Evolutionary conservation across 345 rosid genomes (phyloP), one percentile per base, ranked within the genome.

Genomic region (Pseudoturritis turrita): DNA sequence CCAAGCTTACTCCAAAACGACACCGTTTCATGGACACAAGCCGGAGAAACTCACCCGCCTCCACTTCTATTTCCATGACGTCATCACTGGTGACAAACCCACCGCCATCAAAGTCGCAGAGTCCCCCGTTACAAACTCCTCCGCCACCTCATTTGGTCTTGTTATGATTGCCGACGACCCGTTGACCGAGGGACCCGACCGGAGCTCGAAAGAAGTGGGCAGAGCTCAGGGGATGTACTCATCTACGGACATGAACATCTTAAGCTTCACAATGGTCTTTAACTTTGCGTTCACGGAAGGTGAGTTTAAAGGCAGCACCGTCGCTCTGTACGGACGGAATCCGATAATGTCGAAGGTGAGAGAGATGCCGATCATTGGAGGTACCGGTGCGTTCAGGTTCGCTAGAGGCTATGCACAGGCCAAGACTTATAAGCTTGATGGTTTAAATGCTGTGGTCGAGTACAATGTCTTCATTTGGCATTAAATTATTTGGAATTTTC

Each of bases 1-100:
- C 23, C 10, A 74, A 33, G 25, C 39, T 6, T 85, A 80, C 79
- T 62, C 71, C 1, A 69, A 29, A 66, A 62, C 51, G 31, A 11
- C 65, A 0, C 61, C 77, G 33, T 82, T 78, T 3, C 26, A 45
- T 18, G 57, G 37, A n/a, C 63, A 74, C 2, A 64, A 77, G 37
- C 84, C 78, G 33, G 79, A 84, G 72, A 82, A 75, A 62, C 76
- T 80, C 1, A 80, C 72, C 40, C 93, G 86, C 67, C 84, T 86
- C 47, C 87, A 79, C 66, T 77, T 86, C 73, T 86, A 80, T 77
- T 84, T 84, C 84, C 93, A 88, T 44, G 93, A 88, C 70, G 70
- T 73, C 10, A 53, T 78, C 22, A 40, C 79, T 41, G 83, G 86
- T 22, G 58, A 54, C 23, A 82, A 81, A 73, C 74, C 85, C 25